These are phyloP conservation scores for Eucalyptus camaldulensis DNA, from an alignment of 345 rosid species.

Conservation along the genomic window DNA sequence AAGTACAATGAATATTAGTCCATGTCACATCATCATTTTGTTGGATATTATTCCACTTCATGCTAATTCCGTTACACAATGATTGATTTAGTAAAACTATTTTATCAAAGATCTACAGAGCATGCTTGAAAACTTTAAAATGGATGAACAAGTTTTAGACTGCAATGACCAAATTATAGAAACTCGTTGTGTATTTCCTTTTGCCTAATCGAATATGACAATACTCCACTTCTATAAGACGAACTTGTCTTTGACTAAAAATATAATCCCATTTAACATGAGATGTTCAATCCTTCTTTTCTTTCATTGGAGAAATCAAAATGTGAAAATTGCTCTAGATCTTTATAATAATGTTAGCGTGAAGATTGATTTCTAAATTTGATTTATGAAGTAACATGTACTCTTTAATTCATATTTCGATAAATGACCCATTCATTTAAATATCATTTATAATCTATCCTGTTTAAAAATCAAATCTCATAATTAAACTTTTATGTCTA, in stretches of 20 bases:
- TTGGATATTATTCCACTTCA: background rate
- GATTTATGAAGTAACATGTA: background rate
- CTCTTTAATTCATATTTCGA: background rate
- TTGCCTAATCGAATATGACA: background rate
- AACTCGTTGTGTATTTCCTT: too few species aligned
- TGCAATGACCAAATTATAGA: background rate
- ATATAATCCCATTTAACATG: background rate
- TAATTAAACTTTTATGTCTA: background rate
- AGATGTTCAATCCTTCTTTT: background rate
- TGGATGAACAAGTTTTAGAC: background rate
- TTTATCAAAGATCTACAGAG: fast-evolving
- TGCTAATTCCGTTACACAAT: fast-evolving
- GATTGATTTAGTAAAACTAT: background rate
- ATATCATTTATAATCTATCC: background rate
- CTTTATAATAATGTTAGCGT: background rate
- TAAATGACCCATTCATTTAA: background rate
- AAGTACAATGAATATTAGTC: fast-evolving
- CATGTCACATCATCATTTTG: background rate
- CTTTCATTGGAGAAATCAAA: background rate
- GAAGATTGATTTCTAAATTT: background rate
- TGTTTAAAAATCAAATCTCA: background rate
- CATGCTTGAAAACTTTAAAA: background rate
- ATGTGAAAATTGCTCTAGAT: background rate
- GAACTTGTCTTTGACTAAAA: background rate
- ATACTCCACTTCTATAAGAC: background rate